Base-by-base conservation (phyloP, 345 rosid species). In the Nephelium lappaceum region DNA sequence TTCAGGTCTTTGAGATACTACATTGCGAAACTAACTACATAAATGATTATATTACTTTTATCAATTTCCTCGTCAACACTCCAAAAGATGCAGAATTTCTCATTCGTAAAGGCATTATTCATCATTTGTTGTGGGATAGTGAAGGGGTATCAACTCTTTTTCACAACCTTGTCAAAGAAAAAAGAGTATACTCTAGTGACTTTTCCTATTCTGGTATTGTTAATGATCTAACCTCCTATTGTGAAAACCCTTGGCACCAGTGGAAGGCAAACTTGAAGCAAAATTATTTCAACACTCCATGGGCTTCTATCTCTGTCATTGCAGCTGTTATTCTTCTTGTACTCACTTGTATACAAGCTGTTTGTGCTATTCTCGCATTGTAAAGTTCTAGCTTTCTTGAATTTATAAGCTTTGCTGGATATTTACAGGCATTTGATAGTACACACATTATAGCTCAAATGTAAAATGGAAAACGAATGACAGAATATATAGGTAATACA, bases 261-360 rank as follows among this genome's bases (percentile, higher is more conserved):
- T 78, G 82, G 85, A 75, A 16, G 60, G 84, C 77, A 31, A 65
- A 25, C 6, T 19, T 79, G 66, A 76, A 58, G 43, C 55, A 23
- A 2, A 41, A 42, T 5, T 84, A 75, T 7, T 84, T 79, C n/a
- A 49, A 36, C 0, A 78, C 31, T 65, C 82, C 84, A 6, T 84
- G 87, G 87, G 25, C 77, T 0, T 6, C 6, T 6, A 31, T 68
- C n/a, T 78, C 82, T 0, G 49, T 81, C 3, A 4, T 38, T 25
- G 82, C 77, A 10, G 84, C 71, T 0, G 1, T 18, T 39, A 0
- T 76, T 45, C 69, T 75, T 4, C 67, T 79, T 3, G 0, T 69
- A 6, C 71, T 81, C 19, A 81, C 82, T 0, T 8, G 63, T 23
- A 12, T 73, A 21, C 81, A 76, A 47, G 2, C 83, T 0, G 41